Evolutionary conservation across 129 eudicot species (phyloP).

Genomic region (Helianthus tuberosus): DNA sequence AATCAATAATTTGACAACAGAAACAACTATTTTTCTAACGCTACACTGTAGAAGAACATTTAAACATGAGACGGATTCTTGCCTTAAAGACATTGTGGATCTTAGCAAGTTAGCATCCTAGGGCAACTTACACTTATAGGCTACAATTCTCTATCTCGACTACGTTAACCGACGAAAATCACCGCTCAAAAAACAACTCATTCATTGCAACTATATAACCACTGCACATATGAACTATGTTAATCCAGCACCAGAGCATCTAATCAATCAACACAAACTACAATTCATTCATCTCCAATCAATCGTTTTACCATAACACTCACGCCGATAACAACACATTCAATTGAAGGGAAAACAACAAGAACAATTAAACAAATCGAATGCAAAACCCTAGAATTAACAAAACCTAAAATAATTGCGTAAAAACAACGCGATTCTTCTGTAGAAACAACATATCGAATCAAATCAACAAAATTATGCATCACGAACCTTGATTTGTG

Average conservation of each 20-base stretch:
- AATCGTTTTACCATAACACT: background rate
- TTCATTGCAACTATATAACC: background rate
- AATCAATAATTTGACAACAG: background rate
- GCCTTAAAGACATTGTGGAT: background rate
- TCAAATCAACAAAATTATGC: background rate
- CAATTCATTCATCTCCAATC: background rate
- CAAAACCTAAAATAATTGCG: background rate
- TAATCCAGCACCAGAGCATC: slow-evolving; percentile 7
- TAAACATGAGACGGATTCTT: background rate
- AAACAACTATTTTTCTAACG: background rate
- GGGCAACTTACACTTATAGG: background rate
- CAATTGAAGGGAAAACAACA: background rate
- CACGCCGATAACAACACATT: slow-evolving; percentile 8
- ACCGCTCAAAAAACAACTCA: background rate
- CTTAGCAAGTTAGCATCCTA: background rate
- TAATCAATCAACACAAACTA: background rate
- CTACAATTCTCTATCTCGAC: background rate
- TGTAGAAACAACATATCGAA: background rate
- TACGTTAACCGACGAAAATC: background rate
- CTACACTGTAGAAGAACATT: background rate
- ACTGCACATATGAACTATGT: background rate
- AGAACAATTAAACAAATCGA: background rate
- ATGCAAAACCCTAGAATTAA: slow-evolving; percentile 24
- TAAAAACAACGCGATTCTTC: background rate
- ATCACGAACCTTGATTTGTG: slow-evolving; percentile 26